These are phyloP conservation scores for Pholiota molesta DNA, from an alignment of 768 basidiomycete species.

Conservation along the genomic window DNA sequence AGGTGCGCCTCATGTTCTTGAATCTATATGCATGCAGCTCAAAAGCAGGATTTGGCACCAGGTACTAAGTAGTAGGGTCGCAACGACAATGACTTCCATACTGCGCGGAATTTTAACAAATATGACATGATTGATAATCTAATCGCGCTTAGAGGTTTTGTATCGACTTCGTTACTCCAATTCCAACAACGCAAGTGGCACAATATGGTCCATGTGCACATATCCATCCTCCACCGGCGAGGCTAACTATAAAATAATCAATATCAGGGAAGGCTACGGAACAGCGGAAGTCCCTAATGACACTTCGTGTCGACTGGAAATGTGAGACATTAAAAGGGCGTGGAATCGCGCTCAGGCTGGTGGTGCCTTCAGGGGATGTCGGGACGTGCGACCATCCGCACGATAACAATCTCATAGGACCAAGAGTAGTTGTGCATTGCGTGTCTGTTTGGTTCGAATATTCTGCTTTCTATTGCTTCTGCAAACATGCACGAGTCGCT, in stretches of 20 bases:
- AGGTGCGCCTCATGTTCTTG: not conserved
- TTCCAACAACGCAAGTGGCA: not conserved
- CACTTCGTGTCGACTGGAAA: conserved; percentile 1
- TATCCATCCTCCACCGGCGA: not conserved
- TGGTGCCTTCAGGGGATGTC: not conserved
- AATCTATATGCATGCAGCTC: not conserved
- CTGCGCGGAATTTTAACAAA: not conserved
- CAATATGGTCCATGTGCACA: not conserved
- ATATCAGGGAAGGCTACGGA: not conserved
- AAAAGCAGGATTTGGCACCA: not conserved
- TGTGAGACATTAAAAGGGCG: not conserved
- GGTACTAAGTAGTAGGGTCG: not conserved
- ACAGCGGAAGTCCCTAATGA: not conserved
- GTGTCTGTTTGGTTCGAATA: too few species aligned
- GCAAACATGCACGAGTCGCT: not conserved
- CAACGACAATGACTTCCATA: not conserved
- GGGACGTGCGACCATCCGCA: not conserved
- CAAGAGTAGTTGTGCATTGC: not conserved
- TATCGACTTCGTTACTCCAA: not conserved
- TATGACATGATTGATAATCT: not conserved
- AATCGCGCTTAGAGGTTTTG: not conserved
- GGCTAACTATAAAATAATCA: not conserved
- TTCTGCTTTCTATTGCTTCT: not conserved
- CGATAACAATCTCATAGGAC: not conserved
- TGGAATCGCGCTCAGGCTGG: not conserved